Base-by-base conservation (phyloP, 768 basidiomycete genomes). In the Lactifluus rugatus region DNA sequence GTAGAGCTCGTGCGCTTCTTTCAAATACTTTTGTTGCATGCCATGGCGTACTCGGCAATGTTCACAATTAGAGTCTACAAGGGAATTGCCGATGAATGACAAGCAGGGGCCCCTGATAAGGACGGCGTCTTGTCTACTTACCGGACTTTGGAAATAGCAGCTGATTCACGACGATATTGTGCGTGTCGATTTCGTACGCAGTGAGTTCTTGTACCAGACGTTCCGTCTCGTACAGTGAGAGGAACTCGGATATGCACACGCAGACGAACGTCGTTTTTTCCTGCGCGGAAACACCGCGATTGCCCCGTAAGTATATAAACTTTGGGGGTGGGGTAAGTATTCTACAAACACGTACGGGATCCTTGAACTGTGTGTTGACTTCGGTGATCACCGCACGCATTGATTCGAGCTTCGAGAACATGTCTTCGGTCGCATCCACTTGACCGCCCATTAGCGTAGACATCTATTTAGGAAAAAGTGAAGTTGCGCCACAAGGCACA, bases 181-280 rank as follows among this genome's bases (percentile, higher is more conserved):
- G 96, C 49, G 93, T 96, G 71, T 98, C 94, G 69, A 97, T 97
- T 69, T 93, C 92, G 69, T 92, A 92, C 46, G 83, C 76, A n/a
- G 89, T 91, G 46, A 96, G 75, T 70, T 97, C 94, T 72, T 99
- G 96, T 31, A 99, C 91, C 25, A 99, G 80, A 28, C 96, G 89
- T 72, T 99, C 96, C 26, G 96, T 99, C 76, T 99, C 96, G 71
- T 99, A 99, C 26, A 99, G 76, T 14, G 93, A 96, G 65, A 98
- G 74, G 80, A 99, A 98, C 71, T 98, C 95, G 52, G 95, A 96
- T 68, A 98, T 97, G 77, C 93, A 93, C 52, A 98, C 95, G 67
- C 96, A 97, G 66, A 99, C 88, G 67, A 99, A 99, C 17, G 93
- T 97, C 11, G 96, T 99, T 75, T 94, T 95, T 74, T 99, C 96